Conservation (phyloP, 139 green algal species). For the Closterium sp. region DNA sequence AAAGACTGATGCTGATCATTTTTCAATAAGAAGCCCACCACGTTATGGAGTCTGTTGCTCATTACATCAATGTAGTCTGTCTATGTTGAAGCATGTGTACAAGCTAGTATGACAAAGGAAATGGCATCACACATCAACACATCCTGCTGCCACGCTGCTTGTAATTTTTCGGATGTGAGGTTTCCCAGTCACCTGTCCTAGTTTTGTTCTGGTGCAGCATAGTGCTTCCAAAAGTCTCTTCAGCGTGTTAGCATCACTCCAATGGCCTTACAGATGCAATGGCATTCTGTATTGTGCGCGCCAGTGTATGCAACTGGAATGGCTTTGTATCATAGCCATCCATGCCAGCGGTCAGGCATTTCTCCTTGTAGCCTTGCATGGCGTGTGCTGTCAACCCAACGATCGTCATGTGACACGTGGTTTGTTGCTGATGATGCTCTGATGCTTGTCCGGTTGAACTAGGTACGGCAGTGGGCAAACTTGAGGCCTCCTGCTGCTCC, state of each 20-base stretch:
- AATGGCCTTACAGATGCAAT: neutral
- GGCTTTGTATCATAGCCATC: neutral
- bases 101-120: too few species aligned
- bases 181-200: too few species aligned
- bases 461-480: neutral
- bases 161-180: too few species aligned
- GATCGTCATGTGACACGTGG: neutral
- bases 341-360: conserved; percentile 6
- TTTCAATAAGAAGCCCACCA: too few species aligned
- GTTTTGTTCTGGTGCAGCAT: too few species aligned
- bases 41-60: too few species aligned
- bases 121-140: too few species aligned
- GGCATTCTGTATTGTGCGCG: neutral
- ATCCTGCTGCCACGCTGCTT: too few species aligned
- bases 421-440: neutral
- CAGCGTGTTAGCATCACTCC: neutral
- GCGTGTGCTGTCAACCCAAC: conserved; percentile 21
- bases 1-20: too few species aligned
- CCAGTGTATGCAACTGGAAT: neutral
- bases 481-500: neutral
- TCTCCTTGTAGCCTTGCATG: conserved; percentile 14
- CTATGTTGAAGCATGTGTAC: too few species aligned
- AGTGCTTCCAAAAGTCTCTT: too few species aligned
- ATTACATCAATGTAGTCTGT: too few species aligned
- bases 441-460: neutral